phyloP scores from a whole-genome alignment of 306 rosid species.

The Glycine soja region DNA sequence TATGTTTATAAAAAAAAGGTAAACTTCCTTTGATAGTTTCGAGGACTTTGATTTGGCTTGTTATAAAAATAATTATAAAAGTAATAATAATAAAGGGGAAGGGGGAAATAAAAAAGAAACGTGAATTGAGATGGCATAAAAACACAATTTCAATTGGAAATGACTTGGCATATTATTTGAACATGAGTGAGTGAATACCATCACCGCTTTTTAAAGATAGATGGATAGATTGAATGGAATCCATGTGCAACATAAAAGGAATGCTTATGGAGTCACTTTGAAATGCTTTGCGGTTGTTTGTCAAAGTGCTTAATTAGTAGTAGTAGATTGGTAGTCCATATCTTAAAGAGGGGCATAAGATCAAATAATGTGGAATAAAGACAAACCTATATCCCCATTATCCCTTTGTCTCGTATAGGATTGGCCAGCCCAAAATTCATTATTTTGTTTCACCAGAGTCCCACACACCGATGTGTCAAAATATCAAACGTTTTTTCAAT shows the following conservation, averaged over 20 bases:
- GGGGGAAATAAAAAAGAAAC: background rate
- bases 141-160: constrained; percentile 43
- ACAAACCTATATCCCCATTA: constrained; percentile 45
- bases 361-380: constrained; percentile 45
- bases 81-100: too few relatives aligned
- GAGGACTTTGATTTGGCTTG: background rate
- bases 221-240: constrained; percentile 44
- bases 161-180: constrained; percentile 49
- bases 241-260: constrained; percentile 42
- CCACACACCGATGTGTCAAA: constrained; percentile 32
- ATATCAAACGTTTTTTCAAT: background rate
- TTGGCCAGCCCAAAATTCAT: constrained; percentile 42
- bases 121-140: background rate
- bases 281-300: constrained; percentile 37
- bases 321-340: constrained; percentile 39
- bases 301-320: constrained; percentile 43
- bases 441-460: constrained; percentile 38
- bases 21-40: too few relatives aligned
- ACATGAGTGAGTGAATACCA: constrained; percentile 41
- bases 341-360: constrained; percentile 43
- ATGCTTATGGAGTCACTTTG: constrained; percentile 44
- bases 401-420: constrained; percentile 42
- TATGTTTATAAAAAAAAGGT: too few relatives aligned
- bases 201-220: constrained; percentile 29
- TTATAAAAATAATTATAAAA: too few relatives aligned